Percentiles rank a stretch among this genome's conserved stretches.
phyloP scores from a whole-genome alignment of 228 moss, liverwort and hornwort genomes.

The Sphagnum fallax region DNA sequence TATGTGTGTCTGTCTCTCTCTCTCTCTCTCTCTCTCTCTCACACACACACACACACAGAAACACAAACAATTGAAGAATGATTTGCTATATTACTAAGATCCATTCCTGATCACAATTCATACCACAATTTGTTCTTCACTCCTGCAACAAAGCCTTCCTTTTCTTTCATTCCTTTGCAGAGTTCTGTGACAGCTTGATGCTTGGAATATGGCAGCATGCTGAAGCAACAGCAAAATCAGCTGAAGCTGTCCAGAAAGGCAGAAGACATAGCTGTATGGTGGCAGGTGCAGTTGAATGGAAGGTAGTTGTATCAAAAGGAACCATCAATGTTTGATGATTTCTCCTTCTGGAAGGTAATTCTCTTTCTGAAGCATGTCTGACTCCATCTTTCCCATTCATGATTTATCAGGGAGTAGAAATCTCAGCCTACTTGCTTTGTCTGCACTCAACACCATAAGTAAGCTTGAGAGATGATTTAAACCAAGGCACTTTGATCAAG shows the following conservation, averaged over 20 bases:
- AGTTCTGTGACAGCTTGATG: too few species aligned
- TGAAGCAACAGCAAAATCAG: conserved; percentile 55
- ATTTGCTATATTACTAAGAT: not conserved
- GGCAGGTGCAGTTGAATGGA: conserved; percentile 69
- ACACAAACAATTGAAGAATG: too few species aligned
- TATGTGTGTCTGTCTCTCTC: not conserved
- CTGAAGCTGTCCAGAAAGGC: conserved; percentile 61
- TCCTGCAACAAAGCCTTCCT: not conserved
- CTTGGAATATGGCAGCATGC: conserved; percentile 33
- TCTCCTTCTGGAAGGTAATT: too few species aligned
- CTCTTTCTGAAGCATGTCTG: too few species aligned
- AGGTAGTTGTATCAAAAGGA: conserved; percentile 55
- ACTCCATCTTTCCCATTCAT: too few species aligned
- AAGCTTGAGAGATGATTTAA: too few species aligned
- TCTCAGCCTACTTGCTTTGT: too few species aligned
- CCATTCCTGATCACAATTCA: not conserved
- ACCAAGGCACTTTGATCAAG: too few species aligned
- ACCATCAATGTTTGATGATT: conserved; percentile 75
- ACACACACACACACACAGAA: not conserved
- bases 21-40: not conserved
- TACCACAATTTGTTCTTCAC: not conserved
- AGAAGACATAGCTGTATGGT: conserved; percentile 50
- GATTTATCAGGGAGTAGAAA: too few species aligned
- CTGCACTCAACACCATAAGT: too few species aligned
- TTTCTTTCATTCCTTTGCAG: too few species aligned